phyloP scores from a whole-genome alignment of 2,329 filamentous ascomycete genomes.

The Calonectria multiphialidica region DNA sequence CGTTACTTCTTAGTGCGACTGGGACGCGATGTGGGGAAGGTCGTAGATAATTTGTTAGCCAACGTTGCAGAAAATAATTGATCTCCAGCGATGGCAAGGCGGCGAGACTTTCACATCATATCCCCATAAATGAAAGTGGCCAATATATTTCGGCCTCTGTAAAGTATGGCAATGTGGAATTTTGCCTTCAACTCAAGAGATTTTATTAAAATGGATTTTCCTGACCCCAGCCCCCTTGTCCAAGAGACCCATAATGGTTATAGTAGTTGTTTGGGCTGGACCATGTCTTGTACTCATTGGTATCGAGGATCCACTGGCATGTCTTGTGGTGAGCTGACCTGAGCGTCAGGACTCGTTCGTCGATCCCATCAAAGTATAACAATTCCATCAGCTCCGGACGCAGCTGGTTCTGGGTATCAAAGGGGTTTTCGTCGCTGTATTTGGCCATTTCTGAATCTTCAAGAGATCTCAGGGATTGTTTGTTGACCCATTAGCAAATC shows the following conservation, averaged over 20 bases:
- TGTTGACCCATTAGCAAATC: not conserved
- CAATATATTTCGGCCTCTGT: too few species aligned
- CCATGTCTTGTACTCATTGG: not conserved
- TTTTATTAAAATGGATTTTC: conserved; percentile 61
- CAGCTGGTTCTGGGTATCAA: accelerated
- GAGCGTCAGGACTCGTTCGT: not conserved
- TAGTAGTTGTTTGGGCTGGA: too few species aligned
- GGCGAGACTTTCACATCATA: too few species aligned
- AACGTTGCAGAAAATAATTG: too few species aligned
- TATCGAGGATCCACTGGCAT: not conserved
- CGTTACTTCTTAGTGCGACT: too few species aligned
- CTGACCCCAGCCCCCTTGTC: conserved; percentile 58
- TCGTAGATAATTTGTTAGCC: too few species aligned
- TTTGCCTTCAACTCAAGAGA: conserved; percentile 37
- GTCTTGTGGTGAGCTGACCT: not conserved
- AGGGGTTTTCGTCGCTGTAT: not conserved
- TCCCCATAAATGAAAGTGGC: too few species aligned
- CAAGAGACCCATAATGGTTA: conserved; percentile 53
- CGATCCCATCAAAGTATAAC: not conserved
- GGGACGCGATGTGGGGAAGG: too few species aligned
- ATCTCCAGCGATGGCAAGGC: too few species aligned
- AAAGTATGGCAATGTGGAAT: too few species aligned
- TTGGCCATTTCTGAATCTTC: not conserved
- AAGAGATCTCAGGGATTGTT: not conserved
- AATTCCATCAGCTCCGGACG: not conserved